Evolutionary conservation across 805 yeast genomes (phyloP), one percentile per base, ranked within the genome.

Genomic region (Saccharomycopsis microspora): DNA sequence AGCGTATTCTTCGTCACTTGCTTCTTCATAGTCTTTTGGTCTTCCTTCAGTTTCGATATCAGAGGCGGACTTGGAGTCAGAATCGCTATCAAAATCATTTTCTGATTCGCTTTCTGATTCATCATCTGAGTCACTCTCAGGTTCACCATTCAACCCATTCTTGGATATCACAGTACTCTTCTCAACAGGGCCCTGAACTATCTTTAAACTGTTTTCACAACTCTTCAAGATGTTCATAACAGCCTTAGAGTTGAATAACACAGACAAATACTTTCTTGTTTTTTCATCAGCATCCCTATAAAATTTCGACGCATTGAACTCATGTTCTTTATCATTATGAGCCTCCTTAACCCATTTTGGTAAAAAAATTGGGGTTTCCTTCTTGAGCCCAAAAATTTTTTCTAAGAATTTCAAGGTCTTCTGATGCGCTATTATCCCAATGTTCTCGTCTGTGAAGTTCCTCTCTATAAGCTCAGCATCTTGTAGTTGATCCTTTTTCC

Each of bases 241-340:
- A 5, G 58, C 55, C 51, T 67, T 67, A 54, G 63, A 64, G 53
- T 75, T 74, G 69, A 72, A 74, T 10, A 75, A 42, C 45, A 58
- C 68, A 4, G 81, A 74, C 46, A 79, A 61, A 42, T 69, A 56
- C 47, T 67, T 69, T 57, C 80, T 77, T 37, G 57, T 45, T 7
- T 56, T 59, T 7, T 56, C 29, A 52, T 55, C 33, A 56, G 56
- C 55, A 6, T 62, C 61, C 45, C 63, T 66, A 61, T 69, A 77
- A 34, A 65, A 62, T 39, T 70, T 64, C 1, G 70, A 61, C 11
- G 85, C 82, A 55, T 78, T 74, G 11, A 55, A 55, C 43, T 61
- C 39, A 45, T 61, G 35, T 3, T 59, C 54, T 45, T 66, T 61
- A 43, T 66, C 65, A 7, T 56, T 57, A 11, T 63, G 43, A 5